A percentile compares a stretch with the other conserved stretches of the same genome.
phyloP scores from a whole-genome alignment of 1,284 basidiomycete genomes.

The Marasmius fiardii region DNA sequence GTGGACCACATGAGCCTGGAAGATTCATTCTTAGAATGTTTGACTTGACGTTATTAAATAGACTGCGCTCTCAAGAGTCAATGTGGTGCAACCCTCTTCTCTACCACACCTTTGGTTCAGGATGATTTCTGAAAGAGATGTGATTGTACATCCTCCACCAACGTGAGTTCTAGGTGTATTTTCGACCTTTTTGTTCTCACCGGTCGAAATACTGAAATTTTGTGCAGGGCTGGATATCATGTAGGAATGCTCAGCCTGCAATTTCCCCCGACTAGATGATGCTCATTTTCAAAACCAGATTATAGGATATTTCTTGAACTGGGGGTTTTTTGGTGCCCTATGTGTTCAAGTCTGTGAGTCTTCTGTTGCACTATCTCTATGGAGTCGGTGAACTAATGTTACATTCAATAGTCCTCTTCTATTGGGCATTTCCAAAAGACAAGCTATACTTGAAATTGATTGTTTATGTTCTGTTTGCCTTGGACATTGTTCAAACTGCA shows the following conservation, averaged over 20 bases:
- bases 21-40: no score
- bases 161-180: no score
- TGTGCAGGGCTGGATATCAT: background rate
- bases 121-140: no score
- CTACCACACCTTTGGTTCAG: no score
- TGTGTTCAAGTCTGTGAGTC: slow-evolving; percentile 22
- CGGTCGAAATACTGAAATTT: background rate
- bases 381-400: background rate
- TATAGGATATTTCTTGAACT: slow-evolving; percentile 21
- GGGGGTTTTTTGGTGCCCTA: slow-evolving; percentile 20
- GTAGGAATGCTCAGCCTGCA: background rate
- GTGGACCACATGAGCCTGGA: no score
- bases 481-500: slow-evolving; percentile 21
- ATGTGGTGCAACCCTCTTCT: background rate
- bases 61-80: background rate
- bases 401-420: slow-evolving; percentile 19
- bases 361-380: background rate
- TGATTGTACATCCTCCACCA: no score
- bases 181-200: no score
- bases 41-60: background rate
- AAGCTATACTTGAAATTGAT: slow-evolving; percentile 16
- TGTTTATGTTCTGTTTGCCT: slow-evolving; percentile 20
- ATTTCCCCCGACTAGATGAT: background rate
- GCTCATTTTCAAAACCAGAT: slow-evolving; percentile 13
- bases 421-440: slow-evolving; percentile 22